phyloP scores from a whole-genome alignment of 2,329 filamentous ascomycete genomes.

The Botrytis galanthina region DNA sequence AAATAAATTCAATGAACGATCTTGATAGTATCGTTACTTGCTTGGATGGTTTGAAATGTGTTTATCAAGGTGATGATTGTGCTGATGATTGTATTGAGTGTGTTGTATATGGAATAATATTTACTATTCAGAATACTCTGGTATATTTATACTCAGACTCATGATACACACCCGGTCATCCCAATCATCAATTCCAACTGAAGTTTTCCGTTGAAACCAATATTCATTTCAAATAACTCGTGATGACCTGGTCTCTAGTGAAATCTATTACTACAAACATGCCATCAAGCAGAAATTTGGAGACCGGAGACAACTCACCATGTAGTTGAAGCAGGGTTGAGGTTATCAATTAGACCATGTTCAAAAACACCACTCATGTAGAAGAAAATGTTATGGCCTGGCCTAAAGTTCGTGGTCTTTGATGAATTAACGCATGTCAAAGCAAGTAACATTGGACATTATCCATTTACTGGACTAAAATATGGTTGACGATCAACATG shows the following conservation, averaged over 20 bases:
- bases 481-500: neutral
- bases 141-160: neutral
- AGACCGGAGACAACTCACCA: neutral
- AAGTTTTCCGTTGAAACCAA: neutral
- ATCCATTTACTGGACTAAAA: neutral
- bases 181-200: neutral
- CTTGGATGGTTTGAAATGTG: neutral
- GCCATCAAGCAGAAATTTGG: neutral
- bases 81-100: neutral
- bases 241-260: neutral
- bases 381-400: neutral
- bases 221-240: neutral
- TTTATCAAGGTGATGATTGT: neutral
- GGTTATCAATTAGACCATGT: neutral
- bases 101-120: neutral
- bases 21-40: neutral
- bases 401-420: neutral
- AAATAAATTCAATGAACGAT: neutral
- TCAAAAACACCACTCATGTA: neutral
- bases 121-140: neutral
- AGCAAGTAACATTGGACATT: neutral
- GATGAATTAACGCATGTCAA: neutral
- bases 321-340: neutral
- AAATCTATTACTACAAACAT: neutral
- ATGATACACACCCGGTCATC: too few species aligned